phyloP scores from a whole-genome alignment of 2,329 filamentous ascomycete species.

The Botrytis fabae region DNA sequence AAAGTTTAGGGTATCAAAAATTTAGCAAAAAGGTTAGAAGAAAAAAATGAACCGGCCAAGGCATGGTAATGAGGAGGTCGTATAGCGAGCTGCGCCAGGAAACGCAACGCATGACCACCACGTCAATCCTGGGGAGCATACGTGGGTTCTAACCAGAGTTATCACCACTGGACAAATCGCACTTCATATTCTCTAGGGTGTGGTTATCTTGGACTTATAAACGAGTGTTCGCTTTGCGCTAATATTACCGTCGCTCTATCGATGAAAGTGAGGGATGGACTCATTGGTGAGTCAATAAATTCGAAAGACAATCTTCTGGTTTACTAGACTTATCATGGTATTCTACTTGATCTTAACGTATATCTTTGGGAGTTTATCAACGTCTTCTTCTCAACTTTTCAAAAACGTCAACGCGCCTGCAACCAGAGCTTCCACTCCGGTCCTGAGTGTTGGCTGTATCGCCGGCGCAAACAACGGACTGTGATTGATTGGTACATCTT shows the following conservation, averaged over 20 bases:
- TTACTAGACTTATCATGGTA: background rate
- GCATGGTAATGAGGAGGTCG: too few species aligned
- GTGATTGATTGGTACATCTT: conserved; percentile 54
- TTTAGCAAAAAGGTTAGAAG: too few species aligned
- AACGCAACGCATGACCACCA: background rate
- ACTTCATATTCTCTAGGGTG: background rate
- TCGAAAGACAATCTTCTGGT: background rate
- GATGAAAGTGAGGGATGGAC: background rate
- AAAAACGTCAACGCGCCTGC: conserved; percentile 52
- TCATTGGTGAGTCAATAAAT: background rate
- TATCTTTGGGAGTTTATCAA: background rate
- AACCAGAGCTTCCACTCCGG: conserved; percentile 53
- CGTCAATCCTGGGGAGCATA: background rate
- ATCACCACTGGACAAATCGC: too few species aligned
- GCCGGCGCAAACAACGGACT: conserved; percentile 59
- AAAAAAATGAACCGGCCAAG: too few species aligned
- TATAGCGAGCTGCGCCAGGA: background rate
- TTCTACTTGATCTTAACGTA: background rate
- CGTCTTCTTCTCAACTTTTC: background rate
- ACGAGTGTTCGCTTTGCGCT: background rate
- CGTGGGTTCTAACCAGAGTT: background rate
- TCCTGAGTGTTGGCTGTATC: conserved; percentile 57
- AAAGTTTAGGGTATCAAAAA: too few species aligned
- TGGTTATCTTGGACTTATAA: background rate
- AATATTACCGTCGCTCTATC: background rate